A percentile compares a stretch with the other conserved stretches of the same genome.
Conservation (phyloP, 2,329 filamentous ascomycete species). For the Paecilomyces formosus region DNA sequence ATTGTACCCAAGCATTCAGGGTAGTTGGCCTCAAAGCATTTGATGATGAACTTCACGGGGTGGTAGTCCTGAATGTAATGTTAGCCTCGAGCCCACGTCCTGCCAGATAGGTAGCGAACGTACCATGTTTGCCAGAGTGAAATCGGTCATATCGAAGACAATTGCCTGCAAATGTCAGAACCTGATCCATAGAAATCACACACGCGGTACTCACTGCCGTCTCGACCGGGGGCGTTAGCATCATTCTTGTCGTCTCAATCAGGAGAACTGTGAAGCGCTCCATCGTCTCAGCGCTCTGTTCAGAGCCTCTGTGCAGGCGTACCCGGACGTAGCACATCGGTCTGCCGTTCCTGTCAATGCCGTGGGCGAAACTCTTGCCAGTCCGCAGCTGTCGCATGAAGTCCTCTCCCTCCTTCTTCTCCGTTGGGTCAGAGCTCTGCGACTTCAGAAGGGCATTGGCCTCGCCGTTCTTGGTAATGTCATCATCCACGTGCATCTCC, state of each 20-base stretch:
- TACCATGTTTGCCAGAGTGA: slow-evolving; percentile 91
- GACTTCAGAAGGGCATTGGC: slow-evolving; percentile 55
- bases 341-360: slow-evolving; percentile 71
- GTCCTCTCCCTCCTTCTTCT: slow-evolving; percentile 64
- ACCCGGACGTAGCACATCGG: slow-evolving; percentile 84
- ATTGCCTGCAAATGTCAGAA: slow-evolving; percentile 56
- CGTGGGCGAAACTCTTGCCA: slow-evolving; percentile 91
- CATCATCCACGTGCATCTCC: slow-evolving; percentile 82
- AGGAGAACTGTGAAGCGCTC: slow-evolving; percentile 89
- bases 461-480: slow-evolving; percentile 75
- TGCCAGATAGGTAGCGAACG: slow-evolving; percentile 12
- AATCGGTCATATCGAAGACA: slow-evolving; percentile 92
- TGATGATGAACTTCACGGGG: slow-evolving; percentile 98
- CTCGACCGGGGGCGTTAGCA: slow-evolving; percentile 72
- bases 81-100: background rate
- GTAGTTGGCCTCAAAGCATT: slow-evolving; percentile 98
- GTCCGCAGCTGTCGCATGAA: slow-evolving; percentile 78
- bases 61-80: slow-evolving; percentile 63
- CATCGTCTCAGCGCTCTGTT: slow-evolving; percentile 72
- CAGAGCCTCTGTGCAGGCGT: slow-evolving; percentile 70
- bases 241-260: slow-evolving; percentile 87
- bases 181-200: slow-evolving; percentile 1
- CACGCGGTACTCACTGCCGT: slow-evolving; percentile 65
- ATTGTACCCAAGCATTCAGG: slow-evolving; percentile 86
- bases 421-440: slow-evolving; percentile 50